phyloP scores from a whole-genome alignment of 257 asterid species.

The Haberlea rhodopensis region DNA sequence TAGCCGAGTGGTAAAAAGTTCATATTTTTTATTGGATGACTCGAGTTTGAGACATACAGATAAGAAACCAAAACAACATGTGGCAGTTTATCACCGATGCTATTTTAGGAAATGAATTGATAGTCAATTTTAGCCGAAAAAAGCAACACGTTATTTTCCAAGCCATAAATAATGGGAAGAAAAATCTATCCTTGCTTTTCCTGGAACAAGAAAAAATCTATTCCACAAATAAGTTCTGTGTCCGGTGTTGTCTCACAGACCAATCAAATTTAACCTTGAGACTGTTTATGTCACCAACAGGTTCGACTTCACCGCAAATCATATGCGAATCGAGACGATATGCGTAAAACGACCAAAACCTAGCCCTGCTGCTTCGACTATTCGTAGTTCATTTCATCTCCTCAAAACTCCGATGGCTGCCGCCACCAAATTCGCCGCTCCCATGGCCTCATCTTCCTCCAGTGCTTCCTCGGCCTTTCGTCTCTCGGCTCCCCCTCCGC shows the following conservation, averaged over 20 bases:
- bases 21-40: too few relatives aligned
- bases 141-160: too few relatives aligned
- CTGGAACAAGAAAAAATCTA: too few relatives aligned
- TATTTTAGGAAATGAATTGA: too few relatives aligned
- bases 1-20: too few relatives aligned
- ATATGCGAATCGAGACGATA: not conserved
- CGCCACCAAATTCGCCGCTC: conserved; percentile 19
- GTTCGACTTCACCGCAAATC: not conserved
- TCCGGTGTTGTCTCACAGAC: not conserved
- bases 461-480: conserved; percentile 21
- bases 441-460: conserved; percentile 37
- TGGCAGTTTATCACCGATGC: too few relatives aligned
- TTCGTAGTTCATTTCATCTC: conserved; percentile 31
- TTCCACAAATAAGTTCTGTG: too few relatives aligned
- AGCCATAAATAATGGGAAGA: too few relatives aligned
- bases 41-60: too few relatives aligned
- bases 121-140: too few relatives aligned
- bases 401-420: conserved; percentile 25
- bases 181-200: too few relatives aligned
- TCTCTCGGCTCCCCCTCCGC: conserved; percentile 23
- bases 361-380: conserved; percentile 41
- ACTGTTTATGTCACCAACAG: not conserved
- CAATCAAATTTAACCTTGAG: conserved; percentile 1
- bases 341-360: conserved; percentile 35
- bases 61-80: too few relatives aligned